phyloP scores from a whole-genome alignment of 148 eudicot genomes.

The Vaccinium myrtillus region DNA sequence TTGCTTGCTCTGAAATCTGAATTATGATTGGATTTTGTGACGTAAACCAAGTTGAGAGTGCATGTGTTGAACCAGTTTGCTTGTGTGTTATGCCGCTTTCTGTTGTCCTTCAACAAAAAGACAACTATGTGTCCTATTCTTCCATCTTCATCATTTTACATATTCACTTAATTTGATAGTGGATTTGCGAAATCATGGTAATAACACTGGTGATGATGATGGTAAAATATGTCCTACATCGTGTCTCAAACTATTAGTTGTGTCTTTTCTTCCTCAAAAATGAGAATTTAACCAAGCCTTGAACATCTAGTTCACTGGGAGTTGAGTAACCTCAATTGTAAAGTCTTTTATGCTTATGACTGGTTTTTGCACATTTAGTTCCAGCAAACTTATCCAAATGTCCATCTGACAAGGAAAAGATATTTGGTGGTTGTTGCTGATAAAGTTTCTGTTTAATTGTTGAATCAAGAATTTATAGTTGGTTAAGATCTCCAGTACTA shows the following conservation, averaged over 20 bases:
- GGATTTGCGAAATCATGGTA: neutral
- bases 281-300: neutral
- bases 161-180: neutral
- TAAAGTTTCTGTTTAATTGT: neutral
- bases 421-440: neutral
- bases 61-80: neutral
- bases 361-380: neutral
- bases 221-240: neutral
- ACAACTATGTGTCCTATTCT: neutral
- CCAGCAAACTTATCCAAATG: constrained; percentile 7
- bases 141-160: neutral
- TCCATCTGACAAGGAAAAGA: constrained; percentile 2
- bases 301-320: neutral
- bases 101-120: neutral
- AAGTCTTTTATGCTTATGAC: neutral
- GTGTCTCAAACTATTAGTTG: neutral
- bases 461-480: neutral
- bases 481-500: neutral
- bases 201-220: neutral
- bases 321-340: neutral
- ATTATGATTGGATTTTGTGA: constrained; percentile 5
- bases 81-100: neutral
- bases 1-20: neutral
- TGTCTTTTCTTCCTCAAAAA: neutral
- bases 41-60: constrained; percentile 3